Evolutionary conservation across 2,329 filamentous ascomycete species (phyloP), one percentile per base, ranked within the genome.

Genomic region (Pyricularia sp.): DNA sequence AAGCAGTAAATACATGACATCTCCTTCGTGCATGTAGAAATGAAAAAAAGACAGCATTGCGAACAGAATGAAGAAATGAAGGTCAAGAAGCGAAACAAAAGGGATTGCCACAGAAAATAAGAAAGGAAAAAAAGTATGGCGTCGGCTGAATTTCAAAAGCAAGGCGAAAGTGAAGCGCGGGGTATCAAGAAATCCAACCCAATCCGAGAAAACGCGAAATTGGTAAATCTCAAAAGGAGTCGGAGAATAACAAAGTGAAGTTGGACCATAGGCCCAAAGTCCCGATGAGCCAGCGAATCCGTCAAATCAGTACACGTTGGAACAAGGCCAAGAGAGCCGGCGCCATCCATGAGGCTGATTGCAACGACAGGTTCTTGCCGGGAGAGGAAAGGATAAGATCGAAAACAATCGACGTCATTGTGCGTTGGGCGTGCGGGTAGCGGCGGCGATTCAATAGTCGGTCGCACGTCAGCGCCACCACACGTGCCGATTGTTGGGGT

Each of bases 91-190:
- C 20, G 42, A 55, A 55, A 20, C 42, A 55, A 55, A 20, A 67
- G 12, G 31, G 17, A n/a, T 63, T 36, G 50, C 50, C 65, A 67
- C 23, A 55, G 31, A 50, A 67, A 67, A 67, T 58, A 59, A 67
- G 14, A 61, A 68, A 61, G 30, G 66, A n/a, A 25, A 31, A 67
- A 63, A 67, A 68, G 30, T 25, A 63, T 55, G 42, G 42, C 42
- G 42, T 55, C 42, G 42, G 42, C 42, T 55, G 42, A 55, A 55
- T 55, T 50, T 55, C 42, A 55, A 55, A 55, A 55, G 42, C 42
- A 55, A 55, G 42, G 42, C 42, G 42, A 55, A 55, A n/a, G 20
- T 55, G 42, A 55, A 55, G 42, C 42, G 42, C 42, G 42, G 42
- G 42, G 42, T 55, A 55, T 55, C 42, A 55, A 55, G 42, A 55